Evolutionary conservation across 371 early-diverging fungal genomes (phyloP), one percentile per base, ranked within the genome.

Genomic region (Mortierella sp.): DNA sequence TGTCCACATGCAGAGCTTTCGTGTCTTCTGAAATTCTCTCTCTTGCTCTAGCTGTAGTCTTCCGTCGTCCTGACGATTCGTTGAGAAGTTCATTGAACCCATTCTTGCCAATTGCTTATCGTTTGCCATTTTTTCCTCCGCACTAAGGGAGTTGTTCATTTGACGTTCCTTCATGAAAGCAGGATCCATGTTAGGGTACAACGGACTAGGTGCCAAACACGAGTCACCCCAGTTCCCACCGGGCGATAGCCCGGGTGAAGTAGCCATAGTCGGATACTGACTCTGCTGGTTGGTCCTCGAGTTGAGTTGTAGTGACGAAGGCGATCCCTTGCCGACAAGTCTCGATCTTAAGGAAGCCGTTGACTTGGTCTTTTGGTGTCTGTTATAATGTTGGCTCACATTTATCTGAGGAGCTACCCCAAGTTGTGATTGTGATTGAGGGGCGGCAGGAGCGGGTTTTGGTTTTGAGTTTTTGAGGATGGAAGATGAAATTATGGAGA

Each of bases 1-100:
- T 2, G 90, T 87, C 91, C 91, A 90, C n/a, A 58, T 71, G 22
- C 10, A 26, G 24, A 37, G 37, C 14, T 51, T 66, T 3, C 68
- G 55, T 11, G 47, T 35, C 16, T 35, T 67, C 18, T 59, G 61
- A 14, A 62, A 71, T 40, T 20, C 72, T 30, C 75, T 55, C 12
- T 75, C 72, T 16, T 75, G 71, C 24, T 74, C 80, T 32, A 79
- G 40, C n/a, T 61, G 64, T 57, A 74, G 14, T 14, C 80, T 49
- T 30, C 65, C 80, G 18, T 79, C 80, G 8, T 79, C 75, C 57
- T 79, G 80, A 26, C 80, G 64, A 28, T 51, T 75, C 43, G 20
- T 39, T 30, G 57, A 28, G 24, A 26, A 20, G 10, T 43, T 63
- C 47, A 43, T 47, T 16, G 47, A 20, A 26, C 65, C 62, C 28